A percentile compares a stretch with the other conserved stretches of the same genome.
These are phyloP conservation scores for Aspergillus viridinutans DNA, from an alignment of 2,329 filamentous ascomycete species.

Conservation along the genomic window DNA sequence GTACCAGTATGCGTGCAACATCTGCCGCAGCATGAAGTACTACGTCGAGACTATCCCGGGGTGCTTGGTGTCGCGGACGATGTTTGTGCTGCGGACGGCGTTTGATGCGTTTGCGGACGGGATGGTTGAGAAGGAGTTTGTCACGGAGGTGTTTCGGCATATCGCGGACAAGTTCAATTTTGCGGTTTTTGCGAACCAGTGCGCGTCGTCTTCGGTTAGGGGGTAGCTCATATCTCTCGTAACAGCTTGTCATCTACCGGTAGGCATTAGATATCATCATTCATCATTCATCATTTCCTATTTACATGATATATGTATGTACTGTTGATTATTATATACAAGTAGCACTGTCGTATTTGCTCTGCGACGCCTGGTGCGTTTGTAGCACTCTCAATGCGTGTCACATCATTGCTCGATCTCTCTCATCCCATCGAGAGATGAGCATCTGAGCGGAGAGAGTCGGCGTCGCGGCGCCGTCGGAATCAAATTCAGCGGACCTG, in stretches of 20 bases:
- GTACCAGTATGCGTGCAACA: slow-evolving; percentile 26
- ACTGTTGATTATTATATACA: too few relatives aligned
- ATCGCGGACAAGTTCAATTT: slow-evolving; percentile 20
- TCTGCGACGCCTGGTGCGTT: too few relatives aligned
- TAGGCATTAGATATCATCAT: neutral
- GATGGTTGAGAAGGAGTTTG: slow-evolving; percentile 23
- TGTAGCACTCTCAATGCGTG: too few relatives aligned
- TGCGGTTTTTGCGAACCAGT: slow-evolving; percentile 19
- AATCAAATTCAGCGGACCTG: too few relatives aligned
- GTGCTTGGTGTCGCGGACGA: slow-evolving; percentile 24
- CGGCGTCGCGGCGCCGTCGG: too few relatives aligned
- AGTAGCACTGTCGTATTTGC: too few relatives aligned
- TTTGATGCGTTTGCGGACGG: slow-evolving; percentile 25
- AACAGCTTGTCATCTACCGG: neutral
- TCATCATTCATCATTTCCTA: neutral
- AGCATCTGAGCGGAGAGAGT: too few relatives aligned
- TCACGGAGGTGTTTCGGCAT: slow-evolving; percentile 20
- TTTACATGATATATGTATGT: neutral
- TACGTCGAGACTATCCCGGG: slow-evolving; percentile 24
- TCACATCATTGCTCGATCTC: too few relatives aligned
- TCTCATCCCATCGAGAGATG: too few relatives aligned
- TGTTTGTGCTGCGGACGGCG: slow-evolving; percentile 25
- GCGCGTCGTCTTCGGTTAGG: slow-evolving; percentile 14
- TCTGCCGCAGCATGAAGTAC: slow-evolving; percentile 28
- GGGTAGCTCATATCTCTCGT: neutral